Base-by-base conservation (phyloP, 1,139 yeast species). In the Scheffersomyces parashehatae region DNA sequence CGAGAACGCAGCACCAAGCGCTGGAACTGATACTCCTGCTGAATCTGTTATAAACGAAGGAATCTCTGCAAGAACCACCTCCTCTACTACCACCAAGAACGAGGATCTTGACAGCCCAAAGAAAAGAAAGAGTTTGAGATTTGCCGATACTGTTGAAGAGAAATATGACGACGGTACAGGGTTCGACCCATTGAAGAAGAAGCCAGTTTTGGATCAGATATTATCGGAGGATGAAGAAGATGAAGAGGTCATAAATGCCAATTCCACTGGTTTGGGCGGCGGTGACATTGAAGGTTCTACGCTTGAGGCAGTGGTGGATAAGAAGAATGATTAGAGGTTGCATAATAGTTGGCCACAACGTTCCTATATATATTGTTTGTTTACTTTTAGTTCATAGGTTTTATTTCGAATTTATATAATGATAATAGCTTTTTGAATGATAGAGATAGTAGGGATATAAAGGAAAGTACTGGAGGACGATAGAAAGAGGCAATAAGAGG, bases 121-220 rank as follows among this genome's bases (percentile, higher is more conserved):
- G 41, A 63, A 60, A 53, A 61, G 70, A 43, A 73, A 71, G 57
- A 67, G 65, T 43, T 65, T 74, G 38, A 52, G 79, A 42, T 74
- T 74, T 54, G 75, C 69, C 8, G 77, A 71, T 4, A 52, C 49
- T 10, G 56, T 53, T 11, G 47, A 48, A 29, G 44, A 37, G 16
- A 12, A 38, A 28, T 35, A 14, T 16, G 20, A 29, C 30, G 16
- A 29, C 12, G 26, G 26, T 20, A 6, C 26, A 20, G 26, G 26
- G 26, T 5, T 20, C 7, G 24, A 31, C 20, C 7, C 8, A 10
- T 8, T 14, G 15, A 10, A 31, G 11, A 14, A 9, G 11, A 31
- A 31, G 20, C 35, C 35, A 14, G 35, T 31, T 3, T 31, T 31
- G 24, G 35, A 31, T n/a, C 35, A 31, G 20, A 31, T 31, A 10